phyloP scores from a whole-genome alignment of 208 protist genomes.

The Trypanosomatidae sp. region DNA sequence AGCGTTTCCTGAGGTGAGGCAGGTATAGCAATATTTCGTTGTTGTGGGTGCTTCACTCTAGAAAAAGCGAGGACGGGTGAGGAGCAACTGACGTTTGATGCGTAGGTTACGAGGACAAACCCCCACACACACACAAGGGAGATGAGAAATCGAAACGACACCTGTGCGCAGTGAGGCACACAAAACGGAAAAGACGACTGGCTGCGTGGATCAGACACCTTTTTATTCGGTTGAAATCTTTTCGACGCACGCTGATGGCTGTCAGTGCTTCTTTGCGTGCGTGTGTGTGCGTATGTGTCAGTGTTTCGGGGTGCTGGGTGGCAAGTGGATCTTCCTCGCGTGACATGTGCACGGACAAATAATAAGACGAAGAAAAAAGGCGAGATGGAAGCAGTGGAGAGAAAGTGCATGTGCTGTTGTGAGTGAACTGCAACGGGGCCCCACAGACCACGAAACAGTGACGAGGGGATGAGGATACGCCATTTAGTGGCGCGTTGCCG shows the following conservation, averaged over 20 bases:
- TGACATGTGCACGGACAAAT: neutral
- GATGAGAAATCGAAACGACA: neutral
- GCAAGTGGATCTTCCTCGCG: neutral
- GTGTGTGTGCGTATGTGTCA: conserved; percentile 1
- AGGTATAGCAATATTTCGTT: neutral
- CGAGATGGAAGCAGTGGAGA: neutral
- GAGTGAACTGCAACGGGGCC: neutral
- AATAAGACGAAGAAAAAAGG: neutral
- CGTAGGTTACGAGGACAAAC: neutral
- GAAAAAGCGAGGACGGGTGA: neutral
- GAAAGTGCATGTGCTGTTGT: neutral
- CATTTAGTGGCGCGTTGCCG: neutral
- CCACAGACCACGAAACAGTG: neutral
- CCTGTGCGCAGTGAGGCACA: neutral
- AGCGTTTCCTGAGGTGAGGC: neutral
- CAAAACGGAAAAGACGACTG: neutral
- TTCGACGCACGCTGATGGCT: neutral
- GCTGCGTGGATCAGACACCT: neutral
- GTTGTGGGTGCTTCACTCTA: neutral
- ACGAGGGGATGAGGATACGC: neutral
- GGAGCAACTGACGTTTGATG: neutral
- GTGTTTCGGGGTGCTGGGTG: neutral
- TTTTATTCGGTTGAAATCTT: neutral
- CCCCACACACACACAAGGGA: neutral
- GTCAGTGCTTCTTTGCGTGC: neutral